A percentile compares a stretch with the other conserved stretches of the same genome.
Conservation (phyloP, 306 rosid species). For the Gastrolobium bilobum region DNA sequence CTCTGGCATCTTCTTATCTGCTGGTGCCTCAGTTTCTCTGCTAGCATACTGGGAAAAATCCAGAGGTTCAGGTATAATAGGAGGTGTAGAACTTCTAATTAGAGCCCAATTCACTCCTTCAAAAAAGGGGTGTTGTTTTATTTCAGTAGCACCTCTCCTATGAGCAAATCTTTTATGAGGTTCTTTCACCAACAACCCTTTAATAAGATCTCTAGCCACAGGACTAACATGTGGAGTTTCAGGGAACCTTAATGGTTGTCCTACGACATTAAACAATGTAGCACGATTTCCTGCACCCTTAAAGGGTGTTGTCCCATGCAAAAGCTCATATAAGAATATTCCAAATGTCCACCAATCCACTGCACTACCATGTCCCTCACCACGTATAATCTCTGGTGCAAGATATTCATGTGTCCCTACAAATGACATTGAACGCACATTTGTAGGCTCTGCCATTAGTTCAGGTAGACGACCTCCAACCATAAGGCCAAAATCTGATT, state of each 20-base stretch:
- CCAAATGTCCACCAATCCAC: slow-evolving; percentile 98
- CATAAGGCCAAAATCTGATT: slow-evolving; percentile 78
- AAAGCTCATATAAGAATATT: slow-evolving; percentile 81
- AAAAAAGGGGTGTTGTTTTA: slow-evolving; percentile 93
- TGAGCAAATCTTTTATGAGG: slow-evolving; percentile 81
- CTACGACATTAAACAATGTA: slow-evolving; percentile 81
- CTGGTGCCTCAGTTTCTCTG: slow-evolving; percentile 25
- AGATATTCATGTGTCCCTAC: slow-evolving; percentile 94
- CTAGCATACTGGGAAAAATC: slow-evolving; percentile 67
- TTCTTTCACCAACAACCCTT: slow-evolving; percentile 81
- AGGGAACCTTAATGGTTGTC: slow-evolving; percentile 85
- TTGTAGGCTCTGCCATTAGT: slow-evolving; percentile 89
- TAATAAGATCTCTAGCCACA: slow-evolving; percentile 74
- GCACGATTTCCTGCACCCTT: slow-evolving; percentile 80
- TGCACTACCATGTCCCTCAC: slow-evolving; percentile 94
- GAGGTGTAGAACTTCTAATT: slow-evolving; percentile 79
- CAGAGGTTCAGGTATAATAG: slow-evolving; percentile 71
- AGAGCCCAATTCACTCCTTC: slow-evolving; percentile 94
- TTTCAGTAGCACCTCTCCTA: slow-evolving; percentile 85
- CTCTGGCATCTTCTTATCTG: slow-evolving; percentile 47
- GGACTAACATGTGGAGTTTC: slow-evolving; percentile 63
- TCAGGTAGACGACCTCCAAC: slow-evolving; percentile 74
- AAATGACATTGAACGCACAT: slow-evolving; percentile 90
- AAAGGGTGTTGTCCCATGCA: slow-evolving; percentile 89
- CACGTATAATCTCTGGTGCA: slow-evolving; percentile 87